These are phyloP conservation scores for Protomyces macrosporus DNA, from an alignment of 1,139 yeast species.

Conservation along the genomic window DNA sequence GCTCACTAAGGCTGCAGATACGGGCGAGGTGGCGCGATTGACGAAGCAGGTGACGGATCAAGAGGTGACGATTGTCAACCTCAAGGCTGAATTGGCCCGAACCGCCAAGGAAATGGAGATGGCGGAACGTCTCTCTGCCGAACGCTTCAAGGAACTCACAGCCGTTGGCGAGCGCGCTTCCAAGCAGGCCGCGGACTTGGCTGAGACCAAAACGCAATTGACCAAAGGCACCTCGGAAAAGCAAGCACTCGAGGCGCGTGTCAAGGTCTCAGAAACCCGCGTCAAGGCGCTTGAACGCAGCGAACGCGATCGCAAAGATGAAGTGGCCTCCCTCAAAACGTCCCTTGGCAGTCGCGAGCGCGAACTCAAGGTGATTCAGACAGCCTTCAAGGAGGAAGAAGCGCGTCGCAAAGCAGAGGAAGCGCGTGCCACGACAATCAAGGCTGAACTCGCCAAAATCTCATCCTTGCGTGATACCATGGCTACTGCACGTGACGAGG, in stretches of 20 bases:
- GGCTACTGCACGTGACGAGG: constrained; percentile 5
- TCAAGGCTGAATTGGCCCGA: background rate
- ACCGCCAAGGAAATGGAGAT: constrained; percentile 24
- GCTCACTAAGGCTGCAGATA: background rate
- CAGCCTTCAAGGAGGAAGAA: constrained; percentile 24
- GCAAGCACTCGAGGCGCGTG: constrained; percentile 33
- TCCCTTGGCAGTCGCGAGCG: constrained; percentile 14
- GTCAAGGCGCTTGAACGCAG: constrained; percentile 25
- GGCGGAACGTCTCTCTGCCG: constrained; percentile 30
- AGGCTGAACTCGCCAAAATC: constrained; percentile 8
- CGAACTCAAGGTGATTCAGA: constrained; percentile 20
- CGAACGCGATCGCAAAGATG: constrained; percentile 23
- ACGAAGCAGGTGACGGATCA: background rate
- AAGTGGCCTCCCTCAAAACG: constrained; percentile 31
- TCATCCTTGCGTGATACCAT: constrained; percentile 13
- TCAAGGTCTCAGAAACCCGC: constrained; percentile 26
- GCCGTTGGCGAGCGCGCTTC: constrained; percentile 5
- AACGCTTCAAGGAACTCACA: constrained; percentile 26
- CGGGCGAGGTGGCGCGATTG: background rate
- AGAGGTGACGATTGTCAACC: background rate
- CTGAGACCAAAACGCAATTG: constrained; percentile 18
- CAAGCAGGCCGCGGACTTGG: constrained; percentile 11
- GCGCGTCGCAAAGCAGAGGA: constrained; percentile 20
- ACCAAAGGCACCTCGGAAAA: constrained; percentile 30
- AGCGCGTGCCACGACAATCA: constrained; percentile 5